phyloP scores from a whole-genome alignment of 2,329 filamentous ascomycete genomes.

The Botrytis galanthina region DNA sequence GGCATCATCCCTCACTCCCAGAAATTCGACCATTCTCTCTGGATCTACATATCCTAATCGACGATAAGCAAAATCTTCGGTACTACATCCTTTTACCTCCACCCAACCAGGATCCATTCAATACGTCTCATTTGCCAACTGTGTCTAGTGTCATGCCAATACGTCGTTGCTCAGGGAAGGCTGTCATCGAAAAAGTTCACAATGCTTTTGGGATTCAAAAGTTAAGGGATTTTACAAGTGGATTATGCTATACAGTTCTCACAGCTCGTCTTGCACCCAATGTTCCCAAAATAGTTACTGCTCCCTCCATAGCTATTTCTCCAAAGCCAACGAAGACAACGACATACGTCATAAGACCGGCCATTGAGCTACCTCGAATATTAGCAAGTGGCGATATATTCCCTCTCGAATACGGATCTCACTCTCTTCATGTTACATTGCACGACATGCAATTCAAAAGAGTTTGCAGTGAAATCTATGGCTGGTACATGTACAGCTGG shows the following conservation, averaged over 20 bases:
- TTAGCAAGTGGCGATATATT: slow-evolving; percentile 12
- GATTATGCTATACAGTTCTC: slow-evolving; percentile 6
- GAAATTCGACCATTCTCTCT: slow-evolving; percentile 15
- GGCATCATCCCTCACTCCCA: slow-evolving; percentile 9
- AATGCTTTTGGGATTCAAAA: background rate
- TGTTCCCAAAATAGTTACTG: background rate
- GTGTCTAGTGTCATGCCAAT: background rate
- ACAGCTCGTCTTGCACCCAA: background rate
- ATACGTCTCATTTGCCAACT: background rate
- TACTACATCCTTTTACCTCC: slow-evolving; percentile 14
- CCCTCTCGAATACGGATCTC: slow-evolving; percentile 11
- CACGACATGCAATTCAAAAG: background rate
- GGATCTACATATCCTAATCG: slow-evolving; percentile 1
- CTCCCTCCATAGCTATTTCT: too few species aligned
- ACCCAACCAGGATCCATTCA: background rate
- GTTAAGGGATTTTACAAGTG: background rate
- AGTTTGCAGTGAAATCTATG: background rate
- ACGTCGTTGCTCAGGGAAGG: background rate
- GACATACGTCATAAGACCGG: background rate
- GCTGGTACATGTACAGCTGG: slow-evolving; percentile 3
- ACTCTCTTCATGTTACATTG: background rate
- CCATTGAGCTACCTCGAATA: background rate
- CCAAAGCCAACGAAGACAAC: background rate
- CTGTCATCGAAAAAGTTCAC: background rate
- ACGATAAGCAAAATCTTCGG: slow-evolving; percentile 7